These are phyloP conservation scores for Paraglomus brasilianum DNA, from an alignment of 192 early-diverging fungal genomes.

Conservation along the genomic window DNA sequence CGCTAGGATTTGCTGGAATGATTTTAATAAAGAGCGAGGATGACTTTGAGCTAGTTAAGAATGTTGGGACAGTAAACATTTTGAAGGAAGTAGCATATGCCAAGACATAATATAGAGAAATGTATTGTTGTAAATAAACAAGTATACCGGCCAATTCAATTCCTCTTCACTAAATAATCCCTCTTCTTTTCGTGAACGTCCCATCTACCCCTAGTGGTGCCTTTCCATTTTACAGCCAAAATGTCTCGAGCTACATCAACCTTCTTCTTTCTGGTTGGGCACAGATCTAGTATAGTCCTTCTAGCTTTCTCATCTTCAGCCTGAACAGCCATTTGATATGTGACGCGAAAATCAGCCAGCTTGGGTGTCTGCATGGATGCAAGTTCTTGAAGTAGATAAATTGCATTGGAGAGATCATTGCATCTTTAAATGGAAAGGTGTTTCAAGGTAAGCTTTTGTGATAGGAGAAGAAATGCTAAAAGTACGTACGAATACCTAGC, in stretches of 20 bases:
- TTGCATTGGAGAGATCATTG: slow-evolving; percentile 47
- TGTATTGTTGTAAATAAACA: too few species aligned
- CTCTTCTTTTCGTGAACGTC: background rate
- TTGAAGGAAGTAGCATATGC: slow-evolving; percentile 37
- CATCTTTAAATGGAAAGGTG: slow-evolving; percentile 33
- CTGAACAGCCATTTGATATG: slow-evolving; percentile 52
- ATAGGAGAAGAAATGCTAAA: background rate
- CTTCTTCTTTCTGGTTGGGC: slow-evolving; percentile 42
- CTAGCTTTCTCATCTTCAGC: slow-evolving; percentile 50
- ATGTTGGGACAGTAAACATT: slow-evolving; percentile 31
- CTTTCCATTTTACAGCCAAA: slow-evolving; percentile 57
- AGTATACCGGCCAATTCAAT: too few species aligned
- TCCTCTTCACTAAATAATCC: background rate
- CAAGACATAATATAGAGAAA: background rate
- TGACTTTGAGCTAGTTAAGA: slow-evolving; percentile 40
- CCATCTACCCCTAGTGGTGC: background rate
- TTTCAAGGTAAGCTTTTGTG: background rate
- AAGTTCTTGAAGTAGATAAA: slow-evolving; percentile 53
- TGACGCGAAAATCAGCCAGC: slow-evolving; percentile 46
- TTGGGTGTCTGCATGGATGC: slow-evolving; percentile 38
- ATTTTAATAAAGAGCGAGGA: slow-evolving; percentile 44
- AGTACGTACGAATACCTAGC: slow-evolving; percentile 42
- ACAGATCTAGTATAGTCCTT: slow-evolving; percentile 49
- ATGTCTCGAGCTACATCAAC: slow-evolving; percentile 31
- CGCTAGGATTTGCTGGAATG: slow-evolving; percentile 53